phyloP scores from a whole-genome alignment of 345 rosid species.

The Eucalyptus dawsonii region DNA sequence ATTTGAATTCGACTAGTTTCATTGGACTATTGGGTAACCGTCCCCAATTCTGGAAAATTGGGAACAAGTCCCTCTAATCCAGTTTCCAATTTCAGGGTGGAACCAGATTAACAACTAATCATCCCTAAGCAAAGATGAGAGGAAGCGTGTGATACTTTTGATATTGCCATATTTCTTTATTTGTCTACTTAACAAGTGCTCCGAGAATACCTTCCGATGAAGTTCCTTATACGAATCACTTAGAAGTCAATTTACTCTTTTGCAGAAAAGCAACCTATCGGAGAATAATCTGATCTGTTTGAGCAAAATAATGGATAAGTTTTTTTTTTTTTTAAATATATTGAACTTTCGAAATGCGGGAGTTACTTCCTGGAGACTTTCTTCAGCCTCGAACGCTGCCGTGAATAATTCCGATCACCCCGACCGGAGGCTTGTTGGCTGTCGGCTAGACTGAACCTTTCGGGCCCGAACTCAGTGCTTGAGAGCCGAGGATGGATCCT shows the following conservation, averaged over 20 bases:
- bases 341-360: background rate
- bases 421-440: background rate
- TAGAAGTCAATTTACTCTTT: background rate
- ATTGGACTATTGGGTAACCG: no score
- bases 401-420: background rate
- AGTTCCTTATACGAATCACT: background rate
- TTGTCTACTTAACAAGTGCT: background rate
- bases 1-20: no score
- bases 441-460: background rate
- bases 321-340: background rate
- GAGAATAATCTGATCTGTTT: background rate
- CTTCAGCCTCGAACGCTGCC: fast-evolving
- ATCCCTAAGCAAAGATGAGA: background rate
- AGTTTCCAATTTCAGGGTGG: fast-evolving
- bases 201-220: background rate
- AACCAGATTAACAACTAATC: no score
- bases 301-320: background rate
- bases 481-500: background rate
- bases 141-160: background rate
- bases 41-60: fast-evolving
- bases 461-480: background rate
- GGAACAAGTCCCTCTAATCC: no score
- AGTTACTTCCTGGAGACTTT: background rate
- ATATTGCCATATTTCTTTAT: background rate
- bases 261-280: background rate